Conservation (phyloP, 176 grass and related monocot species). For the Triticum turgidum region DNA sequence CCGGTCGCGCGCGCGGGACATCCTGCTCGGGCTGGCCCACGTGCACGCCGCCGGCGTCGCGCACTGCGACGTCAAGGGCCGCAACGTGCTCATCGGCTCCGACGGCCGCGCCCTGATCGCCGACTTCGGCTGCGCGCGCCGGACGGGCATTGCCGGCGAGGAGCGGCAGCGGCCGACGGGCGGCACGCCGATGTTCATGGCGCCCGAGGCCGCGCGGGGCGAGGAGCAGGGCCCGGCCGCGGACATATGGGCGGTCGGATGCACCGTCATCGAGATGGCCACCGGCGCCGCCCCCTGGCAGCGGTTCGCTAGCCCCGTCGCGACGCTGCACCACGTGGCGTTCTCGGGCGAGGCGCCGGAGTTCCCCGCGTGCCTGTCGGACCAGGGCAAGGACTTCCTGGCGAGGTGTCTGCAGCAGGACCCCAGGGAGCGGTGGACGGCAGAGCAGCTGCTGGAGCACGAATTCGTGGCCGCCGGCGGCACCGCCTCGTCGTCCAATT, state of each 20-base stretch:
- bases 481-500: not conserved
- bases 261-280: conserved; percentile 58
- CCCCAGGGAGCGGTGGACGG: conserved; percentile 41
- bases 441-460: conserved; percentile 43
- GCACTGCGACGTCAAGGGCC: conserved; percentile 50
- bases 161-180: not conserved
- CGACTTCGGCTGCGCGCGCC: conserved; percentile 52
- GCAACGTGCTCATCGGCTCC: conserved; percentile 41
- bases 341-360: conserved; percentile 38
- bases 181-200: conserved; percentile 50
- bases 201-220: conserved; percentile 50
- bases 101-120: conserved; percentile 46
- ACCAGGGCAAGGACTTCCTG: conserved; percentile 42
- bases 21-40: conserved; percentile 45
- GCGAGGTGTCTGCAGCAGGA: conserved; percentile 28
- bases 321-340: conserved; percentile 48
- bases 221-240: conserved; percentile 40
- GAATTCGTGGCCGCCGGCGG: conserved; percentile 17
- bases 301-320: conserved; percentile 9
- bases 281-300: conserved; percentile 45
- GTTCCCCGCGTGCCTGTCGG: conserved; percentile 13
- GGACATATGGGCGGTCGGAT: conserved; percentile 51
- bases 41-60: conserved; percentile 33
- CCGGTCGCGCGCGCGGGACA: conserved; percentile 24
- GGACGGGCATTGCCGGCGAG: not conserved